Base-by-base conservation (phyloP, 1,284 basidiomycete species). In the Ganoderma boninense region DNA sequence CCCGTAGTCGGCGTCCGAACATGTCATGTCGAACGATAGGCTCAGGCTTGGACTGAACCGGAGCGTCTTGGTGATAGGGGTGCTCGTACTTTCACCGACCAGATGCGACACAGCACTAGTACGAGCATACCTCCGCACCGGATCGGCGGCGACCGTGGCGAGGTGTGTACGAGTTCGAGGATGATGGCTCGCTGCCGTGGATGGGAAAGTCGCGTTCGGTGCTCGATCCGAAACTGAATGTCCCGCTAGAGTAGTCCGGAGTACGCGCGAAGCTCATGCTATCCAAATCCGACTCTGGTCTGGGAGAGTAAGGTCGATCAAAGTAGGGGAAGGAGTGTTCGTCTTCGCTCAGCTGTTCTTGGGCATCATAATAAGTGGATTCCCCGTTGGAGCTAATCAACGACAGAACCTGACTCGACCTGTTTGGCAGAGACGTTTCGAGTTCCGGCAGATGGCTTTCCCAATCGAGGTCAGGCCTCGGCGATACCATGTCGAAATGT, bases 181-280 rank as follows among this genome's bases (percentile, higher is more conserved):
- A 57, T 4, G 70, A 73, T 20, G 62, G 57, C 1, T 65, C 59
- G 59, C 67, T 69, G 18, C 64, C 44, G 8, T 73, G 68, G 14
- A 52, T 38, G 52, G 49, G 57, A 23, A 60, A 69, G 44, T 68
- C 64, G 43, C 66, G 69, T 38, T 69, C 71, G 2, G 56, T 61
- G 56, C 69, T 64, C 23, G 73, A 74, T 10, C 68, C 67, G 66
- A 72, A 67, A 52, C 73, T 74, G 44, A 71, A 68, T 18, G 66
- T 71, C 3, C 65, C 71, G 52, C 73, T 71, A 35, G 71, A 71
- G 44, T 72, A 60, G 56, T 75, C 74, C 11, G 73, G 71, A 2
- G 71, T 78, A 7, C 72, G 74, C 16, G 79, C 79, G 65, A 80
- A 80, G 69, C 78, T 79, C 78, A 80, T 80, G 68, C 73, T 78